These are phyloP conservation scores for Clonostachys rosea DNA, from an alignment of 2,329 filamentous ascomycete genomes.

Conservation along the genomic window DNA sequence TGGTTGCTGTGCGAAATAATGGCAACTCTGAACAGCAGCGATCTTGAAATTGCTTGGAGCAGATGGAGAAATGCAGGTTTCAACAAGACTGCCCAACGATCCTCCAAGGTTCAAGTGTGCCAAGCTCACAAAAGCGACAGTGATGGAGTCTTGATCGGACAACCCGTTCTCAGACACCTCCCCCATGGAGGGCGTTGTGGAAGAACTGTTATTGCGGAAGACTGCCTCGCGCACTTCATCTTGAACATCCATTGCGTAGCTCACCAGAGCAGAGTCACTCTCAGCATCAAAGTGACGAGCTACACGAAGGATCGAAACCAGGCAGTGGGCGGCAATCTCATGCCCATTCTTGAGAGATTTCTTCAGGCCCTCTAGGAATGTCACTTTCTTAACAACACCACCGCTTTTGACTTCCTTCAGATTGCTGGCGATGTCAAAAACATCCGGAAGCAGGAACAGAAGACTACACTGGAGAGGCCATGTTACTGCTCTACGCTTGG, in stretches of 20 bases:
- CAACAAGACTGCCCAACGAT: constrained; percentile 50
- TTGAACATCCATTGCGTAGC: constrained; percentile 66
- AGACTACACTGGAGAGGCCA: constrained; percentile 60
- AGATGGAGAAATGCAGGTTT: constrained; percentile 50
- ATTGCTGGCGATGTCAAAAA: constrained; percentile 67
- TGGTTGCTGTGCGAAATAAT: constrained; percentile 53
- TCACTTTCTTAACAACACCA: constrained; percentile 60
- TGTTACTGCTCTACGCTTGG: constrained; percentile 47
- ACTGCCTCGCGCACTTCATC: constrained; percentile 64
- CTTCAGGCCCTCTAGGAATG: constrained; percentile 58
- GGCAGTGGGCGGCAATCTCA: constrained; percentile 62
- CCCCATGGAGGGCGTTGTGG: constrained; percentile 1
- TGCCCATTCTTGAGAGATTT: constrained; percentile 61
- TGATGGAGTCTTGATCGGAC: constrained; percentile 62
- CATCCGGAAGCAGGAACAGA: constrained; percentile 60
- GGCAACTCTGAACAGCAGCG: constrained; percentile 57
- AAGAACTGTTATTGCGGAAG: constrained; percentile 39
- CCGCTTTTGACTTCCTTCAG: constrained; percentile 59
- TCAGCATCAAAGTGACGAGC: constrained; percentile 60
- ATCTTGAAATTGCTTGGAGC: constrained; percentile 58
- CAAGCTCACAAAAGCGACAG: constrained; percentile 61
- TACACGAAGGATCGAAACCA: constrained; percentile 57
- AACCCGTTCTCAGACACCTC: constrained; percentile 32
- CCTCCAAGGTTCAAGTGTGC: constrained; percentile 57
- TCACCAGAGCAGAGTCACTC: constrained; percentile 58